These are phyloP conservation scores for Wallemia hederae DNA, from an alignment of 1,284 basidiomycete genomes.

Conservation along the genomic window DNA sequence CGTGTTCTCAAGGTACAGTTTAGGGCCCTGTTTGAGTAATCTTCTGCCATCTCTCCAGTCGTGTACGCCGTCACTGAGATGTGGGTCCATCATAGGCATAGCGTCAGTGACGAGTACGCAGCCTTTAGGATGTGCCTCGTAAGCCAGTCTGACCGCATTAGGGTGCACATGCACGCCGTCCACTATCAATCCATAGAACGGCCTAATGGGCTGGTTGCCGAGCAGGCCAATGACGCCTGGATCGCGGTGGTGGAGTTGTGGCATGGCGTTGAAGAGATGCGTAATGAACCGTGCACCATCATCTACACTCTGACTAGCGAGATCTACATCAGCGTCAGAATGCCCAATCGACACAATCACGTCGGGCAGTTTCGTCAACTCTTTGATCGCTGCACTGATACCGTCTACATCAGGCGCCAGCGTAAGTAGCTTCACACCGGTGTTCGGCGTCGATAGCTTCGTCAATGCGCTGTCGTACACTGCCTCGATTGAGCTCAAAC, in stretches of 20 bases:
- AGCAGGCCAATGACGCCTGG: slow-evolving; percentile 47
- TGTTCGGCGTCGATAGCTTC: slow-evolving; percentile 11
- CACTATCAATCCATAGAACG: slow-evolving; percentile 65
- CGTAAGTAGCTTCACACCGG: slow-evolving; percentile 52
- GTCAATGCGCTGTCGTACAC: slow-evolving; percentile 14
- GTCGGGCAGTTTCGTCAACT: slow-evolving; percentile 20
- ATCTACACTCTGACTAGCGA: background rate
- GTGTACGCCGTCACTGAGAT: slow-evolving; percentile 50
- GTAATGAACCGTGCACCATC: slow-evolving; percentile 51
- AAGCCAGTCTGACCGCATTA: slow-evolving; percentile 59
- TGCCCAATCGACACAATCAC: slow-evolving; percentile 61
- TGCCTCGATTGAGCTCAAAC: slow-evolving; percentile 1
- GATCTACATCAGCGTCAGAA: slow-evolving; percentile 12
- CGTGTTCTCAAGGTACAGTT: slow-evolving; percentile 53
- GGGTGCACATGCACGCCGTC: slow-evolving; percentile 76
- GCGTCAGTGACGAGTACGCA: slow-evolving; percentile 72
- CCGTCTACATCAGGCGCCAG: slow-evolving; percentile 61
- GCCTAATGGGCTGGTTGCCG: slow-evolving; percentile 41
- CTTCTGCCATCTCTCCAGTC: slow-evolving; percentile 54
- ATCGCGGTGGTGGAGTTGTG: slow-evolving; percentile 19
- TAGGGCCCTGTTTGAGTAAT: slow-evolving; percentile 49
- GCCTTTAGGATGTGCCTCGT: slow-evolving; percentile 46
- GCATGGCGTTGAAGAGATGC: slow-evolving; percentile 79
- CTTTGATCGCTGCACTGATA: slow-evolving; percentile 34
- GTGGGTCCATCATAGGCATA: slow-evolving; percentile 60